Evolutionary conservation across 2,329 filamentous ascomycete genomes (phyloP).

Genomic region (Bipolaris victoriae): DNA sequence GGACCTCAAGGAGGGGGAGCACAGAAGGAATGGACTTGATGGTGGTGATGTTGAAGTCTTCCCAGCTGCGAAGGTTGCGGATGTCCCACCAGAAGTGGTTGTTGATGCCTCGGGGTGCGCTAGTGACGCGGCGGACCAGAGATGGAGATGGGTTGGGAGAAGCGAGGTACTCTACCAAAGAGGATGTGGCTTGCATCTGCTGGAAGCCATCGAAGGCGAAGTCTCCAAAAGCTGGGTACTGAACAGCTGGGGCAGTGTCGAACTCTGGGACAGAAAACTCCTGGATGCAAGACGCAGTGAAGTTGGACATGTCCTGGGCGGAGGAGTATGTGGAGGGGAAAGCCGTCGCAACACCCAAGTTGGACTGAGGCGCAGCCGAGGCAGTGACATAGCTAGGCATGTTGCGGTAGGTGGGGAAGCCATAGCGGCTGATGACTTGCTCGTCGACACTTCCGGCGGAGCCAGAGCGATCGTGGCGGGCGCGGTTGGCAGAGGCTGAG

Average conservation of each 20-base stretch:
- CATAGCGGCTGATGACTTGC: constrained; percentile 70
- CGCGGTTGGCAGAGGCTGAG: constrained; percentile 66
- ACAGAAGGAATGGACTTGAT: constrained; percentile 77
- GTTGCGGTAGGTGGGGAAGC: constrained; percentile 84
- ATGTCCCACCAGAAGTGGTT: constrained; percentile 97
- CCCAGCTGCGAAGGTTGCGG: constrained; percentile 84
- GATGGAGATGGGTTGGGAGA: constrained; percentile 80
- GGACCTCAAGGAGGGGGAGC: constrained; percentile 68
- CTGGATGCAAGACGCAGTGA: constrained; percentile 37
- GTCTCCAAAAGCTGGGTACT: constrained; percentile 52
- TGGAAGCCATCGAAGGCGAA: constrained; percentile 48
- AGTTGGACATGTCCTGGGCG: constrained; percentile 43
- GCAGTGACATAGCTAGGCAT: constrained; percentile 65
- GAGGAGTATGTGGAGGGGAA: constrained; percentile 45
- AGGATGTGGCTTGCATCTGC: constrained; percentile 61
- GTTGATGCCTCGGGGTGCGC: constrained; percentile 69
- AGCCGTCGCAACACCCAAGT: constrained; percentile 50
- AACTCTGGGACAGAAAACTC: constrained; percentile 47
- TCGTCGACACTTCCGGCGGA: constrained; percentile 74
- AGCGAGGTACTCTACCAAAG: constrained; percentile 78
- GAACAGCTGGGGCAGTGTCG: constrained; percentile 50
- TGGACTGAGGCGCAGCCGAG: constrained; percentile 41
- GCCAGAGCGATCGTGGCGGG: constrained; percentile 59
- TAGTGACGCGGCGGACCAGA: constrained; percentile 78
- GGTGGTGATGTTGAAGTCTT: constrained; percentile 73